Percentiles rank a stretch among this genome's conserved stretches.
phyloP scores from a whole-genome alignment of 345 rosid genomes.

The Durio zibethinus region DNA sequence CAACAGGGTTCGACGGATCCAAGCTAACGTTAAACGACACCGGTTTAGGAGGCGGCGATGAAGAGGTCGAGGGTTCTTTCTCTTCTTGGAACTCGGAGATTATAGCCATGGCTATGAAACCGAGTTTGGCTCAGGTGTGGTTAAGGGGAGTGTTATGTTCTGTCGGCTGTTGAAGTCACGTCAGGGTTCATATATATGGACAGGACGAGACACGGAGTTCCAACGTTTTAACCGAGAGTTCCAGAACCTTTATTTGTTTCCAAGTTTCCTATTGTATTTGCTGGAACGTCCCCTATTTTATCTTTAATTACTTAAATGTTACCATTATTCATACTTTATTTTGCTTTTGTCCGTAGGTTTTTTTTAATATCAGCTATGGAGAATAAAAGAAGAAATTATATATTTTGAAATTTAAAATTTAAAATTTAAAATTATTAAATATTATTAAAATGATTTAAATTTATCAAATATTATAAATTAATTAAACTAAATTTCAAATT shows the following conservation, averaged over 20 bases:
- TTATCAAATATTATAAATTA: too few relatives aligned
- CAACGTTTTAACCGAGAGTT: neutral
- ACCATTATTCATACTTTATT: too few relatives aligned
- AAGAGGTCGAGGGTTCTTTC: constrained; percentile 20
- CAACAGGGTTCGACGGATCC: constrained; percentile 65
- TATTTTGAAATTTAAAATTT: too few relatives aligned
- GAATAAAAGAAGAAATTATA: too few relatives aligned
- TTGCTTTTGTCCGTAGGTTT: too few relatives aligned
- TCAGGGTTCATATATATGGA: neutral
- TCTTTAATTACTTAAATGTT: neutral
- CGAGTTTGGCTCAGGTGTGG: neutral
- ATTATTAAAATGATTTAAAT: too few relatives aligned
- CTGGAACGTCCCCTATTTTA: neutral
- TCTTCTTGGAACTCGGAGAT: constrained; percentile 74
- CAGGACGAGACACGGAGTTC: neutral
- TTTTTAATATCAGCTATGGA: too few relatives aligned
- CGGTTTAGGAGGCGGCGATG: constrained; percentile 25
- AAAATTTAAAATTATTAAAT: too few relatives aligned
- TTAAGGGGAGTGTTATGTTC: neutral
- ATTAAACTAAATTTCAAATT: too few relatives aligned
- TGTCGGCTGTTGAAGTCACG: neutral
- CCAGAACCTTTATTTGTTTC: neutral
- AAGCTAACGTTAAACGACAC: constrained; percentile 48
- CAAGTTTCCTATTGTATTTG: neutral
- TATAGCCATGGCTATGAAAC: constrained; percentile 53